Conservation (phyloP, 1,284 basidiomycete species). For the Stygiomarasmius scandens region DNA sequence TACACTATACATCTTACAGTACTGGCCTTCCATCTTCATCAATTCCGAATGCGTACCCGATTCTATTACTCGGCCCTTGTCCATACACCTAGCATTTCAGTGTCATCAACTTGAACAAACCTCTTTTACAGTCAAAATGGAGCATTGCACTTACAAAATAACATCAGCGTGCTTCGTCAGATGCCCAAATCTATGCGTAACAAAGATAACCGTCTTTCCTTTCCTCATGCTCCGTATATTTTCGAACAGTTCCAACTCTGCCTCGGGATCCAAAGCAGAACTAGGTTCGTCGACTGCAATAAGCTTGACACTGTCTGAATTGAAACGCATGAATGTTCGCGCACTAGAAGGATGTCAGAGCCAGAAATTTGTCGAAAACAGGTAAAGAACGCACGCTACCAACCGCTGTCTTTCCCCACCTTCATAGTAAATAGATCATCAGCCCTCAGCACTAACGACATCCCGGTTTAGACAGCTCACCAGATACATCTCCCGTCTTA, state of each 20-base stretch:
- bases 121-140: background rate
- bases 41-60: slow-evolving; percentile 55
- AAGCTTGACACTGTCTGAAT: slow-evolving; percentile 44
- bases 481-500: slow-evolving; percentile 38
- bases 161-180: slow-evolving; percentile 64
- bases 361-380: background rate
- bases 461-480: slow-evolving; percentile 8
- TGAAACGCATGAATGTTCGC: slow-evolving; percentile 47
- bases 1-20: slow-evolving; percentile 55
- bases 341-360: slow-evolving; percentile 27
- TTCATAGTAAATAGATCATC: too few species aligned
- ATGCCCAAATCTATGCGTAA: slow-evolving; percentile 71
- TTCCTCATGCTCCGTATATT: slow-evolving; percentile 50
- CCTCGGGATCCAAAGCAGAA: slow-evolving; percentile 55
- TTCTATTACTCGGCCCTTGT: slow-evolving; percentile 56
- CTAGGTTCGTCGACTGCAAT: slow-evolving; percentile 56
- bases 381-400: slow-evolving; percentile 37
- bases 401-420: slow-evolving; percentile 46
- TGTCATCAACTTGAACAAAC: background rate
- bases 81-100: slow-evolving; percentile 58
- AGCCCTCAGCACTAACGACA: background rate
- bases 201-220: slow-evolving; percentile 69
- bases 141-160: slow-evolving; percentile 48
- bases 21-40: slow-evolving; percentile 50
- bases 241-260: slow-evolving; percentile 52